These are phyloP conservation scores for Eimeria acervulina DNA, from an alignment of 169 alveolate species.

Conservation along the genomic window DNA sequence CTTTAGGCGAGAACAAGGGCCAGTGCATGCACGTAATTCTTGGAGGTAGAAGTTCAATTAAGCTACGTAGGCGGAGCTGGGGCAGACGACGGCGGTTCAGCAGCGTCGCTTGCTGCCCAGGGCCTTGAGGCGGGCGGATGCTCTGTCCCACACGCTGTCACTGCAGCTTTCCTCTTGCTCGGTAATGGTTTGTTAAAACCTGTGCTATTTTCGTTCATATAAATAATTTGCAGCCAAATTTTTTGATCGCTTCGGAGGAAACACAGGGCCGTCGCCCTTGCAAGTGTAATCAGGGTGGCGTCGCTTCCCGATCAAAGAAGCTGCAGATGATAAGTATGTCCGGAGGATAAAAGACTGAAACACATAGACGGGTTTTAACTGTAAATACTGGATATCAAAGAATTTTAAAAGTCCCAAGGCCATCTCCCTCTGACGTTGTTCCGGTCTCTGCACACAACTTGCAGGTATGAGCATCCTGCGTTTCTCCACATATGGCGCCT, in stretches of 20 bases:
- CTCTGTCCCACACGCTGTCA: constrained; percentile 39
- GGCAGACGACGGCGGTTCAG: background rate
- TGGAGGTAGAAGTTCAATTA: background rate
- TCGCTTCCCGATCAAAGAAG: constrained; percentile 31
- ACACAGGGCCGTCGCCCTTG: background rate
- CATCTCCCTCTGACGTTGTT: background rate
- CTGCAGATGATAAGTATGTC: background rate
- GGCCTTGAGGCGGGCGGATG: constrained; percentile 65
- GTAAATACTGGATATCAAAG: background rate
- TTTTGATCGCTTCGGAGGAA: background rate
- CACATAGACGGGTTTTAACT: background rate
- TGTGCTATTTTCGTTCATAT: background rate
- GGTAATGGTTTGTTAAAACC: background rate
- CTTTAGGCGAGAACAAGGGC: background rate
- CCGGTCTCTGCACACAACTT: background rate
- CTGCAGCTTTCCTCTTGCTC: constrained; percentile 3
- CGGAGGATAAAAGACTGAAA: background rate
- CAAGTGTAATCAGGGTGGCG: background rate
- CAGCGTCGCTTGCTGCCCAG: constrained; percentile 49
- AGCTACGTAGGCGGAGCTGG: background rate
- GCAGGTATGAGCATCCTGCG: background rate
- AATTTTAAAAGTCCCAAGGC: background rate
- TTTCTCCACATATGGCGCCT: background rate
- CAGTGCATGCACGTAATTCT: background rate
- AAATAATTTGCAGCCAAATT: background rate